These are phyloP conservation scores for Cymodocea nodosa DNA, from an alignment of 116 monocot species.

Conservation along the genomic window DNA sequence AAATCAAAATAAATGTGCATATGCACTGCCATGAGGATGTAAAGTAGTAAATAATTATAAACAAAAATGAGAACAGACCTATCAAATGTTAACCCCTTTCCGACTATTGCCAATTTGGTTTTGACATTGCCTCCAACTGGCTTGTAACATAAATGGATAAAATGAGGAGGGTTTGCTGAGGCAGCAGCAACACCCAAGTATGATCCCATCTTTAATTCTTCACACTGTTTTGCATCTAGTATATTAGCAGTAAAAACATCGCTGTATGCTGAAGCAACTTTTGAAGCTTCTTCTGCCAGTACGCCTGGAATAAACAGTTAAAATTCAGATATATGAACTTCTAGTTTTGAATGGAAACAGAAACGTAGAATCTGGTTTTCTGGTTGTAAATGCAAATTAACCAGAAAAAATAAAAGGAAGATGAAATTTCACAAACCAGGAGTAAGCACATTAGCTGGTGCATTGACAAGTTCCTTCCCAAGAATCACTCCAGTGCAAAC, in stretches of 20 bases:
- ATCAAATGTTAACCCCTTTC: slow-evolving; percentile 94
- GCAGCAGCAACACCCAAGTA: slow-evolving; percentile 93
- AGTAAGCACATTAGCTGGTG: slow-evolving; percentile 96
- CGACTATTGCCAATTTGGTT: slow-evolving; percentile 86
- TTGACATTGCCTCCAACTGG: slow-evolving; percentile 67
- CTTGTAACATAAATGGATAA: slow-evolving; percentile 84
- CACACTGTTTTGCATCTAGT: slow-evolving; percentile 73
- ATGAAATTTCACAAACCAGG: slow-evolving; percentile 46
- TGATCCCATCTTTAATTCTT: slow-evolving; percentile 93
- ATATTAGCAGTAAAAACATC: slow-evolving; percentile 92
- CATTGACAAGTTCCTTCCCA: slow-evolving; percentile 92
- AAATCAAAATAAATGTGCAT: too few relatives aligned
- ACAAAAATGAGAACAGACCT: slow-evolving; percentile 21
- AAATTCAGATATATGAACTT: background rate
- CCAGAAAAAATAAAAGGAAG: too few relatives aligned
- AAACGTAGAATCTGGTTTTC: too few relatives aligned
- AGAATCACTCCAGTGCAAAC: slow-evolving; percentile 83
- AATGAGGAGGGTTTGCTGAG: slow-evolving; percentile 81
- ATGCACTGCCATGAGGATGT: too few relatives aligned
- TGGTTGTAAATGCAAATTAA: too few relatives aligned
- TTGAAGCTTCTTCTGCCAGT: slow-evolving; percentile 89
- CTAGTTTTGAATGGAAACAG: too few relatives aligned
- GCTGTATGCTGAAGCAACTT: slow-evolving; percentile 62
- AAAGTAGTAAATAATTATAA: too few relatives aligned
- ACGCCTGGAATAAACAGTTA: slow-evolving; percentile 29